Evolutionary conservation across 352 stramenopile genomes (phyloP).

Genomic region (Pythium biforme): DNA sequence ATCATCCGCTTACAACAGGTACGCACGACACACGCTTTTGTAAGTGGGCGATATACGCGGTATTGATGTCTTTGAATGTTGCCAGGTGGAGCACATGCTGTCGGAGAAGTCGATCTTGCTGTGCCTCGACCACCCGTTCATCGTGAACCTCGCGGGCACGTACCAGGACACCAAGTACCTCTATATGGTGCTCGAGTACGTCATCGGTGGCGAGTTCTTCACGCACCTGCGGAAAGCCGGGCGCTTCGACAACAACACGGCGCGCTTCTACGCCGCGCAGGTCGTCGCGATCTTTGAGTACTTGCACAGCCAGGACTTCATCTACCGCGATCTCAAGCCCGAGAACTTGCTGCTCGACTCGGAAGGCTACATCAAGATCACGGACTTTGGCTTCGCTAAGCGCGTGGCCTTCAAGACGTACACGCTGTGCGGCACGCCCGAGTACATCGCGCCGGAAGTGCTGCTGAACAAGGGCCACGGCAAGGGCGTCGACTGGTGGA

Average conservation of each 20-base stretch:
- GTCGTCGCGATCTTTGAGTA: constrained; percentile 97
- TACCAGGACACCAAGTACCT: constrained; percentile 95
- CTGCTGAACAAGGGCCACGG: constrained; percentile 88
- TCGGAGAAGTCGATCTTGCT: constrained; percentile 96
- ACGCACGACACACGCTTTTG: background rate
- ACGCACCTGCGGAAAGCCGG: constrained; percentile 93
- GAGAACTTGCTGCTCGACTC: constrained; percentile 95
- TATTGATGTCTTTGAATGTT: background rate
- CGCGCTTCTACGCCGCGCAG: constrained; percentile 93
- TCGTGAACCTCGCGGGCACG: constrained; percentile 93
- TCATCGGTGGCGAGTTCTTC: constrained; percentile 98
- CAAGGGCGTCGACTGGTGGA: constrained; percentile 96
- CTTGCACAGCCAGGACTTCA: constrained; percentile 95
- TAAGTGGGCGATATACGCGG: too few relatives aligned
- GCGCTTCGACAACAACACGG: constrained; percentile 91
- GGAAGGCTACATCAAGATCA: constrained; percentile 96
- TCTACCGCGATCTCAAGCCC: constrained; percentile 97
- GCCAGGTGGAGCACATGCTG: constrained; percentile 95
- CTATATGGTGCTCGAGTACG: constrained; percentile 98
- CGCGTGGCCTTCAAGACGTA: constrained; percentile 95
- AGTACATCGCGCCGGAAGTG: constrained; percentile 93
- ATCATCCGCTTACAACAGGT: constrained; percentile 95
- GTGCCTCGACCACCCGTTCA: constrained; percentile 94
- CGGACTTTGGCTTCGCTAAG: constrained; percentile 94
- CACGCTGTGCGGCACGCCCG: constrained; percentile 92